phyloP scores from a whole-genome alignment of 1,139 yeast genomes.

The Magnusiomyces suaveolens region DNA sequence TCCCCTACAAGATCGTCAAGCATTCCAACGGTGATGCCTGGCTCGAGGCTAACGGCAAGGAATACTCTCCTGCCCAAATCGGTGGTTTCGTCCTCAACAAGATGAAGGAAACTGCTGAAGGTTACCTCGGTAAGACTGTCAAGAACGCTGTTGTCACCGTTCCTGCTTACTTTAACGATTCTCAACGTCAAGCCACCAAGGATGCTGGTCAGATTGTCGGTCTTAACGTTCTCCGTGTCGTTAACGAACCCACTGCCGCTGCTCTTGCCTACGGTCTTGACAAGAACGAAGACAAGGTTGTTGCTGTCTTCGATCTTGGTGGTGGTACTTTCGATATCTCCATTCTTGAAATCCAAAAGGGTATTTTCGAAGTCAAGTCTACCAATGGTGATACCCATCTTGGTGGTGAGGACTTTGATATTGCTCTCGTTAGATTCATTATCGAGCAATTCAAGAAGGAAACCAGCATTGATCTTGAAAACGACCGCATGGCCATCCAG shows the following conservation, averaged over 20 bases:
- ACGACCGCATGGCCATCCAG: constrained; percentile 98
- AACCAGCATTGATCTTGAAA: constrained; percentile 74
- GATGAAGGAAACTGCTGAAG: constrained; percentile 96
- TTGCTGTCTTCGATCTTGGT: constrained; percentile 80
- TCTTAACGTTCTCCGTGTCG: constrained; percentile 89
- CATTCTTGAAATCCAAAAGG: constrained; percentile 74
- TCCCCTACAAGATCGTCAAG: constrained; percentile 94
- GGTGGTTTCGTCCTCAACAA: constrained; percentile 96
- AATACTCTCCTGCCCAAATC: constrained; percentile 84
- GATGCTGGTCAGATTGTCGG: constrained; percentile 98
- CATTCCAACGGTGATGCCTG: constrained; percentile 98
- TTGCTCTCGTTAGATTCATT: constrained; percentile 77
- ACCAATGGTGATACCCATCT: constrained; percentile 86
- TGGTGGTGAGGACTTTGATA: constrained; percentile 81
- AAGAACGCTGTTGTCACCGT: constrained; percentile 93
- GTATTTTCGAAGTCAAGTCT: constrained; percentile 81
- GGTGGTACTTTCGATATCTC: constrained; percentile 88
- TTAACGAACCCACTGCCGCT: constrained; percentile 98
- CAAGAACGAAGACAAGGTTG: constrained; percentile 61
- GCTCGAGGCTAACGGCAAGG: constrained; percentile 94
- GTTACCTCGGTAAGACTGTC: constrained; percentile 74
- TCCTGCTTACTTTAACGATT: constrained; percentile 96
- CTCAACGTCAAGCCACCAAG: constrained; percentile 97
- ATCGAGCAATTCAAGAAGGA: constrained; percentile 91
- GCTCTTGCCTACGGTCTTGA: constrained; percentile 96